Conservation (phyloP, 2,329 filamentous ascomycete species). For the Dactylellina parvicollis region DNA sequence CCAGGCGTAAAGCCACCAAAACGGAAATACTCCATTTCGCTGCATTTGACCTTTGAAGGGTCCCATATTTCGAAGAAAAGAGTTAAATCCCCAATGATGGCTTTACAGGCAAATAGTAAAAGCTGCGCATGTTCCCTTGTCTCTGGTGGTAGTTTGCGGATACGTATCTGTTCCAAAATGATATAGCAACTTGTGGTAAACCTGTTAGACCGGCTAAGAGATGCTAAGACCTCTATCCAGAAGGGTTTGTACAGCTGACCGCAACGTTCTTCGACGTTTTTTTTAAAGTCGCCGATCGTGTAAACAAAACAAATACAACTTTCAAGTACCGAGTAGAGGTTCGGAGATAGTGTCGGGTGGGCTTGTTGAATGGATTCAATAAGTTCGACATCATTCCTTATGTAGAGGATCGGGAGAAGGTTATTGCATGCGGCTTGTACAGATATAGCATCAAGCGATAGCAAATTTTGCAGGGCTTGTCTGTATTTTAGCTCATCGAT, state of each 20-base stretch:
- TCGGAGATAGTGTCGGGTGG: background rate
- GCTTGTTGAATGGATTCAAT: background rate
- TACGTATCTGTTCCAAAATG: background rate
- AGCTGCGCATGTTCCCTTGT: background rate
- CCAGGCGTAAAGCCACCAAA: no score
- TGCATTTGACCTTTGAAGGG: background rate
- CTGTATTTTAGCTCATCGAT: background rate
- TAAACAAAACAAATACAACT: no score
- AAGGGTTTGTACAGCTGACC: no score
- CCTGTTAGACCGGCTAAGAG: no score
- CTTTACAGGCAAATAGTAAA: background rate
- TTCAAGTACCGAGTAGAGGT: no score
- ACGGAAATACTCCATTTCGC: no score
- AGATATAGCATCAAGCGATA: background rate
- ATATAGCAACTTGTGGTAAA: no score
- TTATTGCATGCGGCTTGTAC: background rate
- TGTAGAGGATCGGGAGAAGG: background rate
- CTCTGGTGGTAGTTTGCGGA: no score
- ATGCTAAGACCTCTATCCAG: no score
- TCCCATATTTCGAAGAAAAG: constrained; percentile 11
- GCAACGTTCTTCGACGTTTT: no score
- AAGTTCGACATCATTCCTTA: background rate
- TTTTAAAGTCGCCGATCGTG: no score
- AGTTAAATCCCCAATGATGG: background rate
- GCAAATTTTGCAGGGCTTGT: background rate